Base-by-base conservation (phyloP, 1,139 yeast genomes). In the Debaryomyces robertsiae region DNA sequence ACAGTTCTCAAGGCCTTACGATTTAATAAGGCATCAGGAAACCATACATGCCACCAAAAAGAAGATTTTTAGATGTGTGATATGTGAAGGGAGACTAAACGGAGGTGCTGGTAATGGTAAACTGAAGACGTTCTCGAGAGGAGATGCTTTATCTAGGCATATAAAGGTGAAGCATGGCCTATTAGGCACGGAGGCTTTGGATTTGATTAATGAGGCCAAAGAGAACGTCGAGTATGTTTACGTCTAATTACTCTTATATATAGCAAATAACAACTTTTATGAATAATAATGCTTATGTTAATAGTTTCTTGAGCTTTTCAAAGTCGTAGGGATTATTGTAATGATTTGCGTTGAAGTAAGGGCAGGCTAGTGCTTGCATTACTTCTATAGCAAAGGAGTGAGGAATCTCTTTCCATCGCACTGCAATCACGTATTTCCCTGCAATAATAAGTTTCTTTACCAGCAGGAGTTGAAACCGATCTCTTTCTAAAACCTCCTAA, bases 141-240 rank as follows among this genome's bases (percentile, higher is more conserved):
- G 75, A 40, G 78, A 73, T 59, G 78, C 78, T 1, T 67, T 73
- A 48, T 69, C 76, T 1, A 62, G 78, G 47, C 78, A 73, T 49
- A 71, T 73, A 36, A 73, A 73, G 49, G 77, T 73, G 22, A 73
- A 73, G 52, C 78, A 73, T 54, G 73, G 70, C n/a, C 58, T 73
- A 43, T 65, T 62, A 25, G 78, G 78, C 14, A 56, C 67, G 43
- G 77, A 73, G 43, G 78, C 78, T 2, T 54, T 79, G 44, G 79
- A 80, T 41, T 79, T 86, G 34, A 82, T 85, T 50, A 82, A 82
- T 54, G 81, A 75, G 51, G 94, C 94, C 10, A 85, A 84, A 61
- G 85, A 79, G 50, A 79, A 85, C 57, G 89, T 84, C 40, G 93
- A 84, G 60, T 84, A 74, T 54, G 72, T 77, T 37, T 56, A 60